A percentile compares a stretch with the other conserved stretches of the same genome.
These are phyloP conservation scores for Hypoxylon perforatum DNA, from an alignment of 495 filamentous ascomycete genomes.

Conservation along the genomic window DNA sequence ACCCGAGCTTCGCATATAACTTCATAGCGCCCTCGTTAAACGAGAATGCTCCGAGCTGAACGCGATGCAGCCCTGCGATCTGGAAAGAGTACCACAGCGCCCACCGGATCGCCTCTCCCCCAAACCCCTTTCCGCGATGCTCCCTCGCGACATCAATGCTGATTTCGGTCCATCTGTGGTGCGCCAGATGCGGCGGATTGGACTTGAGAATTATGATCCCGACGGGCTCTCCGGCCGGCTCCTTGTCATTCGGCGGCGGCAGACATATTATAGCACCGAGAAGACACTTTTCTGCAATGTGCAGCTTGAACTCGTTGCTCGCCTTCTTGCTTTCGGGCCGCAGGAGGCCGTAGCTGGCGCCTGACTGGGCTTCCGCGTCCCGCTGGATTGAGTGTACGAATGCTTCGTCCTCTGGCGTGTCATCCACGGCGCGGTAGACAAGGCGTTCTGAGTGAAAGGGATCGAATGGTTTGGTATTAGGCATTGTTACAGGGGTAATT, in stretches of 20 bases:
- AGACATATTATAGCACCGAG: conserved; percentile 57
- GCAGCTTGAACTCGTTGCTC: conserved; percentile 33
- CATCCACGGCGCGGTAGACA: conserved; percentile 50
- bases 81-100: conserved; percentile 60
- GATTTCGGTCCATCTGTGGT: conserved; percentile 57
- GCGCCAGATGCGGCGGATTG: conserved; percentile 24
- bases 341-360: conserved; percentile 37
- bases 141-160: conserved; percentile 51
- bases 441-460: conserved; percentile 49
- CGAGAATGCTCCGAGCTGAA: conserved; percentile 53
- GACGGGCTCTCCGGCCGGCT: conserved; percentile 39
- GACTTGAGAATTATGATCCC: conserved; percentile 43
- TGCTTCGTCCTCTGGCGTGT: conserved; percentile 44
- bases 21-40: conserved; percentile 57
- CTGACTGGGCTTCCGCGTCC: conserved; percentile 42
- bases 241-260: conserved; percentile 9
- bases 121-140: conserved; percentile 63
- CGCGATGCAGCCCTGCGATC: conserved; percentile 58
- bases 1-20: conserved; percentile 61
- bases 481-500: neutral
- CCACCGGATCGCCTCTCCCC: conserved; percentile 64
- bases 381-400: conserved; percentile 41
- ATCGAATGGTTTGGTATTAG: conserved; percentile 26
- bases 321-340: conserved; percentile 35
- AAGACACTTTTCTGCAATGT: conserved; percentile 44